Percentiles rank a stretch among this genome's conserved stretches.
phyloP scores from a whole-genome alignment of 2,329 filamentous ascomycete species.

The Botrytis paeoniae region DNA sequence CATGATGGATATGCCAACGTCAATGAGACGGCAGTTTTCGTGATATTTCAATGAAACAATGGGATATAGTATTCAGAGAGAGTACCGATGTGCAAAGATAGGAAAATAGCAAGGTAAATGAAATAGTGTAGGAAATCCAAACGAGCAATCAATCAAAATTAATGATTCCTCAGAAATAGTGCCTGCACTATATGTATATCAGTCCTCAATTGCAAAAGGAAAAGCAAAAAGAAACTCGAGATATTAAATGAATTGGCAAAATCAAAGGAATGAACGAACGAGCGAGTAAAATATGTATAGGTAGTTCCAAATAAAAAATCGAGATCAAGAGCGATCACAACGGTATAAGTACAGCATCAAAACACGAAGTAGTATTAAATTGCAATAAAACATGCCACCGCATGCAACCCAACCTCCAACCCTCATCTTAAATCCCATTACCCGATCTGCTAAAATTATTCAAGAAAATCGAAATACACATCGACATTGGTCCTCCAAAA shows the following conservation, averaged over 20 bases:
- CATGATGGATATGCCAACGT: neutral
- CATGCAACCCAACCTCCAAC: neutral
- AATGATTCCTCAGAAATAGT: neutral
- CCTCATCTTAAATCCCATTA: neutral
- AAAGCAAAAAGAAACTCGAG: neutral
- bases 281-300: neutral
- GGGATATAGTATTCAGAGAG: neutral
- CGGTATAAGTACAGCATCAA: constrained; percentile 5
- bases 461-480: neutral
- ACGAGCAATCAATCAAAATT: neutral
- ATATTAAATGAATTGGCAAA: neutral
- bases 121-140: neutral
- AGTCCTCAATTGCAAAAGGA: neutral
- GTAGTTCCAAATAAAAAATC: neutral
- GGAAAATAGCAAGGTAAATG: neutral
- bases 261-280: neutral
- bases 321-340: neutral
- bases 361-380: neutral
- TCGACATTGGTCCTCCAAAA: neutral
- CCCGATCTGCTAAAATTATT: neutral
- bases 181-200: constrained; percentile 6
- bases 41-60: neutral
- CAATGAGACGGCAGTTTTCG: neutral
- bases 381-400: neutral
- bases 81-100: neutral